phyloP scores from a whole-genome alignment of 2,329 filamentous ascomycete genomes.

The Phymatotrichopsis omnivora region DNA sequence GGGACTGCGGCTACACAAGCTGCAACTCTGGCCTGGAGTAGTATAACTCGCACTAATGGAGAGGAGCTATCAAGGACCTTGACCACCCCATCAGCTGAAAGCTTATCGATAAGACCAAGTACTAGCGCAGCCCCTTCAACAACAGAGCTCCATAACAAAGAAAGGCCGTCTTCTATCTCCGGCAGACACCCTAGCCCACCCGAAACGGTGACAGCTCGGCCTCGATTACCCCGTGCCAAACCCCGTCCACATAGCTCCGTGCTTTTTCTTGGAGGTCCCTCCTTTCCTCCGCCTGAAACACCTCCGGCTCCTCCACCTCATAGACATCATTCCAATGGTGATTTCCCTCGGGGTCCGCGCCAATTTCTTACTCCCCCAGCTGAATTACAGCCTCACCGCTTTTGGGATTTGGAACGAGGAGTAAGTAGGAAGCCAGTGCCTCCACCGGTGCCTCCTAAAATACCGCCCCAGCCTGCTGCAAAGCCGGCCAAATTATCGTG shows the following conservation, averaged over 20 bases:
- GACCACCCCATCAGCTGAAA: conserved; percentile 29
- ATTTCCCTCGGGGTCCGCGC: neutral
- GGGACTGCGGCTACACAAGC: conserved; percentile 40
- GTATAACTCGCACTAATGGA: conserved; percentile 39
- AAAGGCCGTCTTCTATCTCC: neutral
- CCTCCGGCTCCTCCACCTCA: conserved; percentile 16
- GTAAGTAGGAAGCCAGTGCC: too few relatives aligned
- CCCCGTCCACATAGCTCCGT: conserved; percentile 11
- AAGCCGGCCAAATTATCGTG: neutral
- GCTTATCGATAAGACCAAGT: conserved; percentile 5
- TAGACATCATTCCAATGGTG: neutral
- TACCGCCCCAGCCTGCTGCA: neutral
- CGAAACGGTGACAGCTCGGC: neutral
- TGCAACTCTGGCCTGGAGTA: conserved; percentile 53
- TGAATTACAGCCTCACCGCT: too few relatives aligned
- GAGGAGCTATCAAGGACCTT: conserved; percentile 27
- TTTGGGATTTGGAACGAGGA: too few relatives aligned
- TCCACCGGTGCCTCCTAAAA: conserved; percentile 3
- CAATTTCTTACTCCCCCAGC: neutral
- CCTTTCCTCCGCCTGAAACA: neutral
- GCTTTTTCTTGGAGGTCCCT: conserved; percentile 1
- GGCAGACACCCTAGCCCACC: conserved; percentile 1
- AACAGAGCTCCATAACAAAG: neutral
- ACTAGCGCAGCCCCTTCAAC: conserved; percentile 3
- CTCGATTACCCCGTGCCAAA: neutral